phyloP scores from a whole-genome alignment of 495 filamentous ascomycete genomes.

The Hypoxylon lienhwacheense region DNA sequence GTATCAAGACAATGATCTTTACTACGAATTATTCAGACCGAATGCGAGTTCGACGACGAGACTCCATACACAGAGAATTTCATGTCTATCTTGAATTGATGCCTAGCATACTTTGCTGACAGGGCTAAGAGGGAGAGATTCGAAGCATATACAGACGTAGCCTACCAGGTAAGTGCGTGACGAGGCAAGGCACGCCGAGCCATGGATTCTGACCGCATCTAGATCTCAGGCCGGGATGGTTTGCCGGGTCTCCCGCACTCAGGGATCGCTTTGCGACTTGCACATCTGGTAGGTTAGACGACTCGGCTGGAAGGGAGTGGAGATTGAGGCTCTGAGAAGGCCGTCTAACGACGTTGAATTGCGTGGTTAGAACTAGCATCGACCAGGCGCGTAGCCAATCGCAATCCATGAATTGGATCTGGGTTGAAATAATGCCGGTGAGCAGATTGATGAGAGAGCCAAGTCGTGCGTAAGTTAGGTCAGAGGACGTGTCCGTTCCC shows the following conservation, averaged over 20 bases:
- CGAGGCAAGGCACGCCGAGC: slow-evolving; percentile 8
- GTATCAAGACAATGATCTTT: not conserved
- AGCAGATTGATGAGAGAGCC: slow-evolving; percentile 27
- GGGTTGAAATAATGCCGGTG: slow-evolving; percentile 21
- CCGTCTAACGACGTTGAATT: slow-evolving; percentile 24
- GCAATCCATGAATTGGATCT: slow-evolving; percentile 17
- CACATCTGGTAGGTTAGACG: slow-evolving; percentile 18
- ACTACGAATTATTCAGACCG: not conserved
- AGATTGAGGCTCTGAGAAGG: slow-evolving; percentile 32
- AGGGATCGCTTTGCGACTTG: slow-evolving; percentile 15
- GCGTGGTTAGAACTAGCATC: slow-evolving; percentile 20
- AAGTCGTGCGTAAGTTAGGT: slow-evolving; percentile 17
- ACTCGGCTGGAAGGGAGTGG: slow-evolving; percentile 15
- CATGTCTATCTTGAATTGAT: slow-evolving; percentile 9
- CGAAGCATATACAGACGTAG: too few relatives aligned
- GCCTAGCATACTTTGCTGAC: slow-evolving; percentile 14
- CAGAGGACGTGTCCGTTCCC: slow-evolving; percentile 1
- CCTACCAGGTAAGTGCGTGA: slow-evolving; percentile 6
- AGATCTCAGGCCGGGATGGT: slow-evolving; percentile 12
- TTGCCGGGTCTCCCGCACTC: slow-evolving; percentile 19
- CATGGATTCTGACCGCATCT: slow-evolving; percentile 3
- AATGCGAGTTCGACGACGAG: not conserved
- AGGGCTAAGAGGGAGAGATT: not conserved
- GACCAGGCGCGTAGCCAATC: slow-evolving; percentile 15
- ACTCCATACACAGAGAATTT: not conserved